Base-by-base conservation (phyloP, 345 rosid genomes). In the Aquilaria malaccensis region DNA sequence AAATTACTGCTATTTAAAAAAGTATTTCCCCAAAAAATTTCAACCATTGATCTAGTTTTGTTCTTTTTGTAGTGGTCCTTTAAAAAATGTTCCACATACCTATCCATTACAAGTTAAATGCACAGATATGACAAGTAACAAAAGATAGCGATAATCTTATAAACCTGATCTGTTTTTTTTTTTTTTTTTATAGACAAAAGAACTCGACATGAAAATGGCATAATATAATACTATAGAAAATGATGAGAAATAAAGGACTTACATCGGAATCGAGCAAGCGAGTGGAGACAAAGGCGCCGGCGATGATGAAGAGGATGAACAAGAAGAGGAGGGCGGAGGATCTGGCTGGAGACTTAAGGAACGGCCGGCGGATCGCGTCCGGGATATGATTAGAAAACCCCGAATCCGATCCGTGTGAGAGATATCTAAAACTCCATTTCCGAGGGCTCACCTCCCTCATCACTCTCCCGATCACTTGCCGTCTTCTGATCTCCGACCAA, bases 211-310 rank as follows among this genome's bases (percentile, higher is more conserved):
- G 4, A 52, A 33, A 62, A 3, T 14, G n/a, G 0, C 14, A 6
- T 57, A 7, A 48, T 52, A n/a, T 10, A 12, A 30, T 3, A n/a
- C 0, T 22, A 33, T 0, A 6, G 30, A 0, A n/a, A 10, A 2
- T 32, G 14, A 7, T 9, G 45, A 50, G 32, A 14, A 10, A 22
- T 22, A 22, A 22, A 22, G 22, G 22, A 74, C 87, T 63, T 60
- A 88, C 96, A 55, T 77, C 45, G 66, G 85, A 73, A 60, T 81
- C 75, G 52, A 80, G 77, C 76, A 79, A 68, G 70, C 83, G 93
- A 71, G 95, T 77, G 81, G 85, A 63, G 48, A 81, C 33, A 31
- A 81, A 80, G 58, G 85, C 90, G 80, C 91, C 84, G 43, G 43
- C 43, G 89, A 77, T 68, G 64, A 89, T 62, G 69, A 92, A 77